Evolutionary conservation across 2,329 filamentous ascomycete genomes (phyloP), one percentile per base, ranked within the genome.

Genomic region (Periglandula ipomoeae): DNA sequence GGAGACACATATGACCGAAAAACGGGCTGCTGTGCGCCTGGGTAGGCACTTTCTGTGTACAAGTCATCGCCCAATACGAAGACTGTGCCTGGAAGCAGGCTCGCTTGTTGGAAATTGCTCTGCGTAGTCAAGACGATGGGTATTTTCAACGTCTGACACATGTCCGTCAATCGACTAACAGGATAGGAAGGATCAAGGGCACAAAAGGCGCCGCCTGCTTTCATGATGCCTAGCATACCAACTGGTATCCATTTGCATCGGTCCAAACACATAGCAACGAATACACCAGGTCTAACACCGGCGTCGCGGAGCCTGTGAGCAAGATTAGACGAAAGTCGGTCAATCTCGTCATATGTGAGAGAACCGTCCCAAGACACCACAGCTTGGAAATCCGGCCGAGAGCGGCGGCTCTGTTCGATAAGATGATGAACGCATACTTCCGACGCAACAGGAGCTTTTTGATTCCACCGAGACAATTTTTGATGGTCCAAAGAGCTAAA

Each of bases 181-280:
- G 55, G 54, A 17, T 43, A 46, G 10, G 49, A 46, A 22, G 57
- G 59, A 41, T 64, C 63, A 11, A 66, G 49, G 17, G 59, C 58
- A 1, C 63, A 61, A 19, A 64, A 61, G 0, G 59, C 60, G 3
- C 58, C 63, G 4, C 65, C 65, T 0, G 63, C 51, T 44, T 61
- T 65, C 43, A 65, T 55, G 3, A 65, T 46, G 0, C 54, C 64
- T 0, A 66, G 35, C 39, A 66, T 60, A 7, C 56, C 56, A 4
- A 65, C 24, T 24, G 24, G 22, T 15, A 6, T 26, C 39, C 39
- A 42, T 24, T 42, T 48, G 0, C 58, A 62, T 34, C 64, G 65
- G 10, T 63, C 59, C 9, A 62, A 59, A 38, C 55, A 62, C 0
- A 65, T 26, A 1, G 55, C 53, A 0, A 65, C 53, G n/a, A 52